phyloP scores from a whole-genome alignment of 495 filamentous ascomycete genomes.

The Sphaerosporella brunnea region DNA sequence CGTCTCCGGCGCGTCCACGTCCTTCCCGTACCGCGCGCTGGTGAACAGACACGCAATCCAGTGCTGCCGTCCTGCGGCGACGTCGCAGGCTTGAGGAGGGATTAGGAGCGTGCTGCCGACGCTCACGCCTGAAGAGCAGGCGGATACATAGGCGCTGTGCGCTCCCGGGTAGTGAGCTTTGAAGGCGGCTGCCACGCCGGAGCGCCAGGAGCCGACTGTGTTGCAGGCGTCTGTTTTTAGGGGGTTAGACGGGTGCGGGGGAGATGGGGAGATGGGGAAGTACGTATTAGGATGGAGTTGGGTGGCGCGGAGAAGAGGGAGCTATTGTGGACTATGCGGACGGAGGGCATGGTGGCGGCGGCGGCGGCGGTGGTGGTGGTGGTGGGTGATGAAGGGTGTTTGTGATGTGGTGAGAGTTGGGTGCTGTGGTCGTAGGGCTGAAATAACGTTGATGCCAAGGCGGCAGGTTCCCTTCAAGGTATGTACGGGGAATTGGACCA shows the following conservation, averaged over 20 bases:
- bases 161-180: not conserved
- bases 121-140: not conserved
- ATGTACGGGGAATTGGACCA: too few species aligned
- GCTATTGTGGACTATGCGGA: not conserved
- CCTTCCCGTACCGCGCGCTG: not conserved
- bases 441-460: too few species aligned
- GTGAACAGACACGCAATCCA: constrained; percentile 4
- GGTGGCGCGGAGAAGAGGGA: not conserved
- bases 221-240: constrained; percentile 5
- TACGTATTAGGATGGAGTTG: not conserved
- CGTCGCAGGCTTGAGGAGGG: not conserved
- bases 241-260: not conserved
- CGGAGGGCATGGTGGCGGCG: not conserved
- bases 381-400: too few species aligned
- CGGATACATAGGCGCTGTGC: not conserved
- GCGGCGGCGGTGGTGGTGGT: not conserved
- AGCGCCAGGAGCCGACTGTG: not conserved
- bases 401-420: too few species aligned
- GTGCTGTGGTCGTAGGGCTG: too few species aligned
- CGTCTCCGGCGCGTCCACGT: constrained; percentile 1
- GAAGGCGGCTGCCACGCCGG: constrained; percentile 1
- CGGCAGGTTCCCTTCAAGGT: too few species aligned
- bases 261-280: not conserved
- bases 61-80: not conserved
- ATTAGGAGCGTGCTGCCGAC: not conserved